Percentiles rank a stretch among this genome's conserved stretches.
These are phyloP conservation scores for Retiboletus fuscus DNA, from an alignment of 1,284 basidiomycete species.

Conservation along the genomic window DNA sequence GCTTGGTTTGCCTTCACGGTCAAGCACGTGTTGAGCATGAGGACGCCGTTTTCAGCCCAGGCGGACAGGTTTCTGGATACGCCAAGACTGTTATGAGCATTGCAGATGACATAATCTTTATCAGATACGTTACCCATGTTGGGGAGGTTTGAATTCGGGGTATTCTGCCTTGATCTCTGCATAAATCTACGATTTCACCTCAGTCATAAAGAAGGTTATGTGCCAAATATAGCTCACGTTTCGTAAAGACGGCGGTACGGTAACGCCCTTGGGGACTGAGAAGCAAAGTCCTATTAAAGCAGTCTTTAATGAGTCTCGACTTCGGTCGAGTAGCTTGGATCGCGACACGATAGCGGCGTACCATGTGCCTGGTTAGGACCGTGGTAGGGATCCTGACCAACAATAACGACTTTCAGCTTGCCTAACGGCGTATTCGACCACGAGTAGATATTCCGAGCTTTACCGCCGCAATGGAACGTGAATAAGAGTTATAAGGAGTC, in stretches of 20 bases:
- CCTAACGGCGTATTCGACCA: constrained; percentile 87
- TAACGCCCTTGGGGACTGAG: constrained; percentile 82
- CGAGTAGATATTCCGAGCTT: constrained; percentile 81
- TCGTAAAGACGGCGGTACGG: constrained; percentile 81
- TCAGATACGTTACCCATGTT: constrained; percentile 79
- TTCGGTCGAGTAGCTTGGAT: constrained; percentile 9
- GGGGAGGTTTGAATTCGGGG: constrained; percentile 81
- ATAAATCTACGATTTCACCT: constrained; percentile 75
- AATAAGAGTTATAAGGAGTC: constrained; percentile 16
- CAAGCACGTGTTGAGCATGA: constrained; percentile 92
- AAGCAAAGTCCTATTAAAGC: constrained; percentile 77
- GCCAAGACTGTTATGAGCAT: constrained; percentile 29
- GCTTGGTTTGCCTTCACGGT: constrained; percentile 84
- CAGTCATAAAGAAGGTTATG: constrained; percentile 26
- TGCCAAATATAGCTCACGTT: constrained; percentile 65
- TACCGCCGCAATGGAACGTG: constrained; percentile 18
- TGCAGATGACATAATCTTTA: constrained; percentile 33
- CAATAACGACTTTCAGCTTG: constrained; percentile 81
- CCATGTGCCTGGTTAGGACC: constrained; percentile 79
- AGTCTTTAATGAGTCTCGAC: constrained; percentile 28
- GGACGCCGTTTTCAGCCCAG: constrained; percentile 91
- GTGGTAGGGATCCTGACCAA: constrained; percentile 85
- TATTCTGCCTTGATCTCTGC: constrained; percentile 87
- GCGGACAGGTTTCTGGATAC: constrained; percentile 73
- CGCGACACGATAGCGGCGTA: constrained; percentile 39